Base-by-base conservation (phyloP, 495 filamentous ascomycete species). In the Acidiella bohemica region DNA sequence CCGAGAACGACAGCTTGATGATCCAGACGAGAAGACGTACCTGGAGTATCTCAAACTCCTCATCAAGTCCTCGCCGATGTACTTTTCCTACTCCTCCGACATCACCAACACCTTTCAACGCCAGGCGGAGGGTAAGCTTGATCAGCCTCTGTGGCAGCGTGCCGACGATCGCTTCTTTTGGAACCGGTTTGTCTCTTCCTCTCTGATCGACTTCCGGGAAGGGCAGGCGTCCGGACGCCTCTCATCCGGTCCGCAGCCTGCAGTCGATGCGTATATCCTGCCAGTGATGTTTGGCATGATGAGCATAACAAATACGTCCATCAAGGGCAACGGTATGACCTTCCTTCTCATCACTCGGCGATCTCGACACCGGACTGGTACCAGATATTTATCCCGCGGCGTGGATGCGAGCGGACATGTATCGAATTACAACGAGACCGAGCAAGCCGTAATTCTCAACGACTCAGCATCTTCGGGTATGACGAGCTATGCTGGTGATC, bases 141-240 rank as follows among this genome's bases (percentile, higher is more conserved):
- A 68, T 23, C 64, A 67, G 36, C 87, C 90, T 9, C 65, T 96
- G 39, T 97, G 90, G 90, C 76, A 81, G 61, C 66, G 85, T 43
- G 82, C 92, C 38, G 90, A 97, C 61, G 87, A 97, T 51, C 78
- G 90, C 37, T 96, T 97, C 66, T 97, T 94, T 68, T 97, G 88
- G 88, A 97, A 97, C 58, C 75, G 77, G 37, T 92, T 93, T 54
- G 66, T 96, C 33, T 82, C 87, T 58, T 78, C 80, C 2, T 88
- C 96, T 48, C 61, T 97, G 32, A 95, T 97, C 46, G 73, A 93
- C 59, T 82, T 93, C 54, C 75, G 84, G 31, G 67, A 54, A 37
- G 66, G 68, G 11, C 40, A 55, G n/a, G 47, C 48, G 26, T 52
- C 54, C 17, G 39, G 45, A 17, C 31, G 60, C 24, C 50, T 58